phyloP scores from a whole-genome alignment of 129 eudicot genomes.

The Tagetes erecta region DNA sequence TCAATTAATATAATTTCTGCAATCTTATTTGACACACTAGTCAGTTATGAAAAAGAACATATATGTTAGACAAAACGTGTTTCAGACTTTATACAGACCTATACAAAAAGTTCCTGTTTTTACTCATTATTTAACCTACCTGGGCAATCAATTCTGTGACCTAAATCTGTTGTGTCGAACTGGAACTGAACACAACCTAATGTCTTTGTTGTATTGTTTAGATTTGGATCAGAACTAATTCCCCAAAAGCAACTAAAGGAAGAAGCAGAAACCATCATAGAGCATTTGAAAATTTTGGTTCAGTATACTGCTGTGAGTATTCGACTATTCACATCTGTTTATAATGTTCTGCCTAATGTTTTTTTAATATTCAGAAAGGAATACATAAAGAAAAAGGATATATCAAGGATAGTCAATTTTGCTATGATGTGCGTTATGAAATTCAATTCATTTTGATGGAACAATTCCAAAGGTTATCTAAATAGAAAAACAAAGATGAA shows the following conservation, averaged over 20 bases:
- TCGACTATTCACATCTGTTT: background rate
- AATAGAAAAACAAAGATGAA: background rate
- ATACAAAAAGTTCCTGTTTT: background rate
- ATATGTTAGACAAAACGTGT: constrained; percentile 1
- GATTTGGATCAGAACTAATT: constrained; percentile 69
- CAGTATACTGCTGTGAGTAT: constrained; percentile 89
- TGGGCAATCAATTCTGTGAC: background rate
- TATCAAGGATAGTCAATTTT: background rate
- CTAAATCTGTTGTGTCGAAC: constrained; percentile 16
- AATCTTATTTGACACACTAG: background rate
- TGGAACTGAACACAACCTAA: constrained; percentile 18
- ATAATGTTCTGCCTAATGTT: background rate
- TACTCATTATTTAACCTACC: background rate
- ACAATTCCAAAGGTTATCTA: background rate
- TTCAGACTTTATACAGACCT: background rate
- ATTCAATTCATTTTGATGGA: background rate
- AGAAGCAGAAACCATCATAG: constrained; percentile 82
- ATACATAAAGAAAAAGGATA: constrained; percentile 4
- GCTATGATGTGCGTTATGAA: background rate
- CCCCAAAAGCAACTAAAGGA: constrained; percentile 83
- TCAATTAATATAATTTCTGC: background rate
- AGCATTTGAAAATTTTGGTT: constrained; percentile 69
- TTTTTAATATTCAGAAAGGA: constrained; percentile 6
- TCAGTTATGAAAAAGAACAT: background rate
- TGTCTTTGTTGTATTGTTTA: constrained; percentile 31